These are phyloP conservation scores for Xerocomus minutiporus DNA, from an alignment of 1,284 basidiomycete genomes.

Conservation along the genomic window DNA sequence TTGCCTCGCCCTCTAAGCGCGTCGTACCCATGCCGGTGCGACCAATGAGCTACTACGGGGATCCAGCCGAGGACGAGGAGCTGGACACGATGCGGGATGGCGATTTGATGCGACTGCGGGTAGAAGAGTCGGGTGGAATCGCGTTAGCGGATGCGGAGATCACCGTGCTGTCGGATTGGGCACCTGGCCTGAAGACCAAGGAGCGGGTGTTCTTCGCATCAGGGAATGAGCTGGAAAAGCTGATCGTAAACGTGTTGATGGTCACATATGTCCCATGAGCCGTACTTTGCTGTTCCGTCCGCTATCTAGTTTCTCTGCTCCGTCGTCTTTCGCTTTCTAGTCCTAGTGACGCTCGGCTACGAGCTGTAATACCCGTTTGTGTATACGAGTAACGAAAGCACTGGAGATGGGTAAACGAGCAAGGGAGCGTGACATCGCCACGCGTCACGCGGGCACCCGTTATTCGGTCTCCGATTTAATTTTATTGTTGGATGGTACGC, in stretches of 20 bases:
- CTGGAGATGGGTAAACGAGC: neutral
- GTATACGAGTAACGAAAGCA: neutral
- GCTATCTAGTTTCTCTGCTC: neutral
- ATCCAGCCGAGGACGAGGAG: slow-evolving; percentile 40
- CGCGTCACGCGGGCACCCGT: neutral
- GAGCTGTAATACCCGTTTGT: neutral
- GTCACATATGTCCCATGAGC: slow-evolving; percentile 53
- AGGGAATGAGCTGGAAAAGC: slow-evolving; percentile 60
- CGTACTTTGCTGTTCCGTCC: neutral
- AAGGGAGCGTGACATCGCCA: neutral
- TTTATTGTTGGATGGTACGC: too few species aligned
- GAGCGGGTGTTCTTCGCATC: slow-evolving; percentile 67
- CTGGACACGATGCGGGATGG: slow-evolving; percentile 30
- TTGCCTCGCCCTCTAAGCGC: slow-evolving; percentile 31
- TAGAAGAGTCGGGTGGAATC: slow-evolving; percentile 65
- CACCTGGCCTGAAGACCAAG: slow-evolving; percentile 49
- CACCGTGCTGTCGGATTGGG: slow-evolving; percentile 54
- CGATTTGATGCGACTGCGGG: slow-evolving; percentile 48
- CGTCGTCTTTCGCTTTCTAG: neutral
- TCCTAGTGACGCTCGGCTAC: neutral
- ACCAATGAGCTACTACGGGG: slow-evolving; percentile 41
- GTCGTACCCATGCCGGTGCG: slow-evolving; percentile 28
- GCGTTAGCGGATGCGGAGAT: slow-evolving; percentile 60
- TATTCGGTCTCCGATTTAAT: neutral
- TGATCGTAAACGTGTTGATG: slow-evolving; percentile 68